Evolutionary conservation across 75 land plant genomes (phyloP), one percentile per base, ranked within the genome.

Genomic region (Larix kaempferi): DNA sequence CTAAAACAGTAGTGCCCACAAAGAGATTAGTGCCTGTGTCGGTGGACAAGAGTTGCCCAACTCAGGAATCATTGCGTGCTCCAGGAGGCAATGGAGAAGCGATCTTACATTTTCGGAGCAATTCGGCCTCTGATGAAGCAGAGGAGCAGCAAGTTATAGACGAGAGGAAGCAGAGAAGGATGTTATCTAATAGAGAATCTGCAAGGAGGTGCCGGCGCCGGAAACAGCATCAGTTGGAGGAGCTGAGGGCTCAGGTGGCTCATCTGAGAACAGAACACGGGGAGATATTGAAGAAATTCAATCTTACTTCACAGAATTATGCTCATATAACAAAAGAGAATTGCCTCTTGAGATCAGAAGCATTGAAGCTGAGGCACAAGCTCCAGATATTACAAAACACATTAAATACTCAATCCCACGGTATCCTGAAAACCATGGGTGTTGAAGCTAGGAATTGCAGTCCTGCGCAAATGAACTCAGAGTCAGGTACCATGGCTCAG

Each of bases 201-300:
- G 98, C 95, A 8, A 79, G 98, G 56, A 67, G 95, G 26, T 94
- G 95, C 1, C 73, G 98, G 84, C 84, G 90, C 84, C 81, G 95
- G 61, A 94, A 94, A 72, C 95, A 95, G 81, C 92, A 90, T 74
- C 93, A 92, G 57, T 49, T 95, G 81, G 95, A 95, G 54, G 93
- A 93, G 65, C 84, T 94, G 49, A 76, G 80, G 74, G 80, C 84
- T 12, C 89, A 90, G 64, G 86, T 86, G 55, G 84, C 78, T 22
- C 80, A 84, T 26, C 86, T 94, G 7, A 79, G 83, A 76, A 82
- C 83, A 3, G 89, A 92, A 59, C 90, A 92, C 79, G 76, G 74
- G 55, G 82, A 84, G 73, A 85, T 93, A 65, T 65, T 87, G 59
- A 75, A 77, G 3, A 74, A 78, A 25, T 64, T 89, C 44, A 82